phyloP scores from a whole-genome alignment of 2,329 filamentous ascomycete species.

The Trichophaea hybrida region DNA sequence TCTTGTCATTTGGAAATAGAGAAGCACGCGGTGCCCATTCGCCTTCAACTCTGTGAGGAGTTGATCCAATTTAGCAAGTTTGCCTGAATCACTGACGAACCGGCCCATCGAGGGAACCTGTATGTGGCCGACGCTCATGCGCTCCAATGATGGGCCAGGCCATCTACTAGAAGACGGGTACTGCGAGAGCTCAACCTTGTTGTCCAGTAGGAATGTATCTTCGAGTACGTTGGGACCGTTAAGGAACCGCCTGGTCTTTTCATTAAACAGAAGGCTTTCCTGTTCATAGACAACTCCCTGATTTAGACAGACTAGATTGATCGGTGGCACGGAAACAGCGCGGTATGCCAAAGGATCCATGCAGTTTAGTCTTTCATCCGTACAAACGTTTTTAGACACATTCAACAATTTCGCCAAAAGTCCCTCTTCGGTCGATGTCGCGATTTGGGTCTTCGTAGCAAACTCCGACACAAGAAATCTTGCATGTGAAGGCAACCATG shows the following conservation, averaged over 20 bases:
- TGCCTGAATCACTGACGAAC: constrained; percentile 95
- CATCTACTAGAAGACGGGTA: constrained; percentile 54
- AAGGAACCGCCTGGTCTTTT: constrained; percentile 56
- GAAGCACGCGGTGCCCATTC: constrained; percentile 76
- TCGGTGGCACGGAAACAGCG: constrained; percentile 69
- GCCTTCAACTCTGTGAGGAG: constrained; percentile 82
- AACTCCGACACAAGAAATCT: constrained; percentile 68
- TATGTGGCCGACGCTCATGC: constrained; percentile 77
- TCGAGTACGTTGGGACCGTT: constrained; percentile 51
- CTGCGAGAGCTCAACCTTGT: constrained; percentile 50
- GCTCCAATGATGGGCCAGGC: constrained; percentile 64
- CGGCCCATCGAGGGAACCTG: constrained; percentile 89
- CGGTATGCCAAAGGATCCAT: constrained; percentile 71
- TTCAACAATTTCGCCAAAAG: constrained; percentile 64
- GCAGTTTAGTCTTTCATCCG: constrained; percentile 55
- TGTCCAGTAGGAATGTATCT: constrained; percentile 60
- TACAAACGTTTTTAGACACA: constrained; percentile 52
- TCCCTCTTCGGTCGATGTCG: constrained; percentile 57
- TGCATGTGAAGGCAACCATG: constrained; percentile 57
- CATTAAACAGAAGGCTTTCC: constrained; percentile 64
- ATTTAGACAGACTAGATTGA: constrained; percentile 63
- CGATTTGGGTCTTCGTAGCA: constrained; percentile 49
- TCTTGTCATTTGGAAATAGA: constrained; percentile 99
- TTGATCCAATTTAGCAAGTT: constrained; percentile 79
- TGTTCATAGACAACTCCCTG: constrained; percentile 51